Evolutionary conservation across 2,329 filamentous ascomycete species (phyloP).

Genomic region (Chaetomiaceae sp.): DNA sequence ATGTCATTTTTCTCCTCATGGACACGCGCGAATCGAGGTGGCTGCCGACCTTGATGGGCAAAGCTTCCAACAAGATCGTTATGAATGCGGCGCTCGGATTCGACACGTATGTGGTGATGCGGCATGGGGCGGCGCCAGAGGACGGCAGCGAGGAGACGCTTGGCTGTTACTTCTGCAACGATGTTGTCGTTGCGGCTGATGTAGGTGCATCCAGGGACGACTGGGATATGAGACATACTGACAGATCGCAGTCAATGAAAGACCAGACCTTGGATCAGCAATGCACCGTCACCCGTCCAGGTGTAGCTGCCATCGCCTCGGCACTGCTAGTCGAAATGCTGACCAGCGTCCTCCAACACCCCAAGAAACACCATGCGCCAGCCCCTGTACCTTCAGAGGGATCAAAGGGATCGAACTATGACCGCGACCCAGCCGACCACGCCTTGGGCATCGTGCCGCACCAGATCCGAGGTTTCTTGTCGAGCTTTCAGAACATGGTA

Average conservation of each 20-base stretch:
- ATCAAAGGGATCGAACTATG: slow-evolving; percentile 40
- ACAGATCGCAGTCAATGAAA: slow-evolving; percentile 67
- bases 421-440: slow-evolving; percentile 54
- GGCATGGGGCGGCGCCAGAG: slow-evolving; percentile 68
- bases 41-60: slow-evolving; percentile 95
- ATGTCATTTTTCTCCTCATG: slow-evolving; percentile 95
- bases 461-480: slow-evolving; percentile 73
- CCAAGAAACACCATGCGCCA: slow-evolving; percentile 59
- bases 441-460: slow-evolving; percentile 70
- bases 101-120: slow-evolving; percentile 95
- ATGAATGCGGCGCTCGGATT: slow-evolving; percentile 96
- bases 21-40: slow-evolving; percentile 91
- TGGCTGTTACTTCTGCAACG: slow-evolving; percentile 98
- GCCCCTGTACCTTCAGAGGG: slow-evolving; percentile 43
- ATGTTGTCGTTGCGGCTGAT: slow-evolving; percentile 90
- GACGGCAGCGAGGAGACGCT: slow-evolving; percentile 61
- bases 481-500: slow-evolving; percentile 67
- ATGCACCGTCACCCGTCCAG: slow-evolving; percentile 93
- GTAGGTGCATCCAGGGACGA: slow-evolving; percentile 52
- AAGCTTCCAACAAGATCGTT: slow-evolving; percentile 87
- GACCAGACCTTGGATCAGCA: slow-evolving; percentile 96
- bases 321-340: slow-evolving; percentile 86
- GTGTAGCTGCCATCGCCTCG: slow-evolving; percentile 87
- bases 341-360: slow-evolving; percentile 83
- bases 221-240: not conserved